Base-by-base conservation (phyloP, 2,329 filamentous ascomycete genomes). In the Sporothrix sp. region DNA sequence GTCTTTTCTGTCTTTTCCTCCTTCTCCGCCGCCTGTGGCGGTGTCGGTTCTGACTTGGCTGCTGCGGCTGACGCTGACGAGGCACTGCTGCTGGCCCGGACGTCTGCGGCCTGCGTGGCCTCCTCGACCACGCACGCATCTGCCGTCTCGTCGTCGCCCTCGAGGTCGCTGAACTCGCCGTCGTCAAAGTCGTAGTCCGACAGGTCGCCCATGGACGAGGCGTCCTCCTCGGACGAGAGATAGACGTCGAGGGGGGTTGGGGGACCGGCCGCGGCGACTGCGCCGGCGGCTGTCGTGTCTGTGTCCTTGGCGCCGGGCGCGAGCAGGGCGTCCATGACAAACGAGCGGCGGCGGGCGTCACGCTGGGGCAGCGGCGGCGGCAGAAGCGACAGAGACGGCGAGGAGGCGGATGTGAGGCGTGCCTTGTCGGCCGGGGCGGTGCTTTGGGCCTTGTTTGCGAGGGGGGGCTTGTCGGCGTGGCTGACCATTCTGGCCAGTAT, bases 181-280 rank as follows among this genome's bases (percentile, higher is more conserved):
- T 66, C 60, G 39, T 77, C 61, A 27, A 57, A 63, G 52, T 68
- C 61, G 25, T 57, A 63, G 52, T 68, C 68, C 54, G 76, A 81
- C 73, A 55, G 21, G 62, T 79, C 79, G 40, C 76, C 74, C 16
- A 75, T 78, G 1, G 79, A 79, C 1, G 79, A 82, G 27, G 73
- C 78, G 56, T 82, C 80, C 61, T 84, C 80, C 57, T 84, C 80
- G 0, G 78, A 82, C 2, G 79, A 82, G 23, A 84, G 73, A 62
- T 84, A 84, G 52, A 78, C 60, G 51, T 80, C 75, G 61, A 81
- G 78, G 6, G 78, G 75, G 2, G 62, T 61, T 20, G 68, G 65
- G 42, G 70, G 65, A 13, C 66, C 59, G 23, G 64, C 58, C 51
- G 61, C 46, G 59, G 59, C 33, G 52, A 59, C 54, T 56, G 50